phyloP scores from a whole-genome alignment of 2,329 filamentous ascomycete species.

The Botrytis galanthina region DNA sequence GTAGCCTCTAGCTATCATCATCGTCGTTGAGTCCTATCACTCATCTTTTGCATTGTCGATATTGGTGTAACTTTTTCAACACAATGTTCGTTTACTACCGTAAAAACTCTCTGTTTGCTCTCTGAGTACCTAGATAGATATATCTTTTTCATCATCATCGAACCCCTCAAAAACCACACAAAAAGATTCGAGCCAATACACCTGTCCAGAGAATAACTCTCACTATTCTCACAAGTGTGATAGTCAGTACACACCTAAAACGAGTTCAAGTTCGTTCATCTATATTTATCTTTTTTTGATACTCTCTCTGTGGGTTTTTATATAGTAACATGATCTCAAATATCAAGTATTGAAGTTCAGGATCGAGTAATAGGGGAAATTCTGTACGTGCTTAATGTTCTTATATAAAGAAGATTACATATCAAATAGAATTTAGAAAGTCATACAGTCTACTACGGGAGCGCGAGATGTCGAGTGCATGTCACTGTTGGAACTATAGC shows the following conservation, averaged over 20 bases:
- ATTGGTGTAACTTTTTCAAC: no score
- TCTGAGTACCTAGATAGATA: no score
- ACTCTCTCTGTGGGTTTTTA: background rate
- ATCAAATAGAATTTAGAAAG: background rate
- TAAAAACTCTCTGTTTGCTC: no score
- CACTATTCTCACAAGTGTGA: background rate
- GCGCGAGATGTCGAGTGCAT: no score
- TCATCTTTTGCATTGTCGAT: background rate
- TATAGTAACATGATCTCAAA: background rate
- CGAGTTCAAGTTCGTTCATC: background rate
- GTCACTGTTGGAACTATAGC: rapidly evolving
- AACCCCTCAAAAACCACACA: background rate
- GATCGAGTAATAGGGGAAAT: no score
- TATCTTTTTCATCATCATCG: background rate
- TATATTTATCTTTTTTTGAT: background rate
- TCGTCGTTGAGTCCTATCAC: background rate
- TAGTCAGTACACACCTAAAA: background rate
- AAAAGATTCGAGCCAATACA: background rate
- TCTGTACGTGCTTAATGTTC: background rate
- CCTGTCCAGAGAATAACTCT: rapidly evolving
- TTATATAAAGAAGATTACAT: background rate
- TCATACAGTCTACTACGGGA: background rate
- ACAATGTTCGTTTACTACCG: no score
- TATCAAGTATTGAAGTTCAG: background rate
- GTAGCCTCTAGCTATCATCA: background rate